These are phyloP conservation scores for Choricystis sp. DNA, from an alignment of 139 green algal genomes.

Conservation along the genomic window DNA sequence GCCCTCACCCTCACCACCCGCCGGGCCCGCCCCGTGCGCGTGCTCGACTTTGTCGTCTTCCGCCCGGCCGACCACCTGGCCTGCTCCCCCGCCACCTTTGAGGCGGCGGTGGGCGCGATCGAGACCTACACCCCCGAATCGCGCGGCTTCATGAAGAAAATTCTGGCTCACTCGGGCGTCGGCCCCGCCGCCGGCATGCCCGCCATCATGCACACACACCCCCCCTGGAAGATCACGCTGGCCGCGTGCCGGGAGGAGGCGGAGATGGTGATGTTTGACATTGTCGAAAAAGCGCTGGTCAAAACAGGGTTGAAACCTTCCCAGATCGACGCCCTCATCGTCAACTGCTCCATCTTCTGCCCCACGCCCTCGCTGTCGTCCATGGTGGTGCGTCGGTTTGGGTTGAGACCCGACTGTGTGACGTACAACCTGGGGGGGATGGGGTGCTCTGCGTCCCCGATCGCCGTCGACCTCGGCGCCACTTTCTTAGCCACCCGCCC, in stretches of 20 bases:
- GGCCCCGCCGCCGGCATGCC: constrained; percentile 86
- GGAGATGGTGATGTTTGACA: constrained; percentile 55
- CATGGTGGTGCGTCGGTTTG: constrained; percentile 94
- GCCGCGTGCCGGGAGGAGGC: constrained; percentile 62
- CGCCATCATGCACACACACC: neutral
- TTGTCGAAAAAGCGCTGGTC: constrained; percentile 44
- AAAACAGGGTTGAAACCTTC: constrained; percentile 23
- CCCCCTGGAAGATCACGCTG: constrained; percentile 19
- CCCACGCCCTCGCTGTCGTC: constrained; percentile 80
- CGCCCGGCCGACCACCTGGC: neutral
- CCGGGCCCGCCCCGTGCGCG: neutral
- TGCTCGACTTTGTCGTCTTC: neutral
- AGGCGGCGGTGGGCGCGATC: neutral
- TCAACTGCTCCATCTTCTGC: constrained; percentile 97
- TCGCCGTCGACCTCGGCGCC: constrained; percentile 71
- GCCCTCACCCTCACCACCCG: neutral
- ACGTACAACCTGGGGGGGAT: constrained; percentile 92
- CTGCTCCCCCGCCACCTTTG: neutral
- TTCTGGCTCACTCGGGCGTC: constrained; percentile 66
- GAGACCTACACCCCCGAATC: constrained; percentile 46
- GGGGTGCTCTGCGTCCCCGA: constrained; percentile 79
- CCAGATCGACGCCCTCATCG: constrained; percentile 81
- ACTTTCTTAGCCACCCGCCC: constrained; percentile 64
- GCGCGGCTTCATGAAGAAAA: constrained; percentile 82
- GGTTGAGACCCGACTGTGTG: constrained; percentile 75